phyloP scores from a whole-genome alignment of 164 flowering plant species.

The Berberis vulgaris region DNA sequence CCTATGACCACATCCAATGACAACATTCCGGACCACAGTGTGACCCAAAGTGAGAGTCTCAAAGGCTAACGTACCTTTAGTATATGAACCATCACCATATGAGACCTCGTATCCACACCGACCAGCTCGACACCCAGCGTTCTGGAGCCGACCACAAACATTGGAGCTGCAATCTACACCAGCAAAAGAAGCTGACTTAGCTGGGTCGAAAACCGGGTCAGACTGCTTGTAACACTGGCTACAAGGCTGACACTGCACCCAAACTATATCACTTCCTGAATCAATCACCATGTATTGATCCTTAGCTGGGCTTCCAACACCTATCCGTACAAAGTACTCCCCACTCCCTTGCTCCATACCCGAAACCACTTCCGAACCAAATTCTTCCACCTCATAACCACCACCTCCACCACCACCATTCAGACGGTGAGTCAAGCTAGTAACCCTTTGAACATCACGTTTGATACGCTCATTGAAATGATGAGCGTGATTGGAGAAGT shows the following conservation, averaged over 20 bases:
- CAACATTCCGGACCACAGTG: slow-evolving; percentile 48
- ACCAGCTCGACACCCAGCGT: slow-evolving; percentile 43
- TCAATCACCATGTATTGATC: slow-evolving; percentile 79
- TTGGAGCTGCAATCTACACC: slow-evolving; percentile 59
- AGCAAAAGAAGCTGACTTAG: slow-evolving; percentile 51
- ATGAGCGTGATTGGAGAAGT: slow-evolving; percentile 14
- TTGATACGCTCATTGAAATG: slow-evolving; percentile 39
- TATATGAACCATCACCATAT: slow-evolving; percentile 68
- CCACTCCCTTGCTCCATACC: slow-evolving; percentile 93
- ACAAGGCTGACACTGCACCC: slow-evolving; percentile 94
- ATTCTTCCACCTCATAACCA: slow-evolving; percentile 32
- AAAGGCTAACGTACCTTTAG: slow-evolving; percentile 48
- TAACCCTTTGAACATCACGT: slow-evolving; percentile 44
- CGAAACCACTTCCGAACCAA: slow-evolving; percentile 82
- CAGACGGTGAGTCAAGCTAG: slow-evolving; percentile 27
- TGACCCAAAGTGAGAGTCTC: slow-evolving; percentile 51
- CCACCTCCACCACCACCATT: slow-evolving; percentile 10
- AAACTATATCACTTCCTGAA: slow-evolving; percentile 78
- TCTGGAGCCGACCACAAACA: slow-evolving; percentile 39
- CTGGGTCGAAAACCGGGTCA: slow-evolving; percentile 83
- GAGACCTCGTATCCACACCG: slow-evolving; percentile 71
- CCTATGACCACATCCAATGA: slow-evolving; percentile 86
- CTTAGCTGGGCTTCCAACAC: slow-evolving; percentile 82
- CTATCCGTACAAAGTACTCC: slow-evolving; percentile 77
- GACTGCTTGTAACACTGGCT: slow-evolving; percentile 65